Percentiles rank a stretch among this genome's conserved stretches.
Conservation (phyloP, 345 rosid species). For the Eucalyptus melliodora region DNA sequence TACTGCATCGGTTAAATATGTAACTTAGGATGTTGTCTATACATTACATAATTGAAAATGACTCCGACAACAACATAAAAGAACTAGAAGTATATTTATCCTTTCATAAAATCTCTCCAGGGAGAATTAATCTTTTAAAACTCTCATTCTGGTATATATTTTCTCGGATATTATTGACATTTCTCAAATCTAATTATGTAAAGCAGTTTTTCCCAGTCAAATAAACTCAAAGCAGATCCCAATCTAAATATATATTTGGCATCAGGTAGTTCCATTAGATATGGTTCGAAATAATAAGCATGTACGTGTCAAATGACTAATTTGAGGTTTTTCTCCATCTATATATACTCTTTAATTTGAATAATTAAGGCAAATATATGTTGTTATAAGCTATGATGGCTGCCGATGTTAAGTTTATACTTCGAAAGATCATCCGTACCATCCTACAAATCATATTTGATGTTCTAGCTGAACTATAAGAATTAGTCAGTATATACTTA, state of each 20-base stretch:
- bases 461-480: neutral
- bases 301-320: neutral
- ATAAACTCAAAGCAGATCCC: neutral
- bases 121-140: neutral
- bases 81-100: neutral
- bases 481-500: neutral
- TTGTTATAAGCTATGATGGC: neutral
- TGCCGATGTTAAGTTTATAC: neutral
- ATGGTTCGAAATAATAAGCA: neutral
- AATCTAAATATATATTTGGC: neutral
- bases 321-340: neutral
- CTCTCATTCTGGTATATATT: neutral
- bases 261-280: neutral
- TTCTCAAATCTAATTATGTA: neutral
- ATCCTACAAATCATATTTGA: neutral
- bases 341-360: neutral
- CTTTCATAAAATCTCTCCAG: neutral
- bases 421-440: neutral
- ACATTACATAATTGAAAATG: neutral
- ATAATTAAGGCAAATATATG: neutral
- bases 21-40: neutral
- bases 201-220: neutral
- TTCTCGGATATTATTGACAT: neutral
- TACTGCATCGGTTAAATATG: neutral
- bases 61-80: neutral